These are phyloP conservation scores for Sutorius australiensis DNA, from an alignment of 768 basidiomycete genomes.

Conservation along the genomic window DNA sequence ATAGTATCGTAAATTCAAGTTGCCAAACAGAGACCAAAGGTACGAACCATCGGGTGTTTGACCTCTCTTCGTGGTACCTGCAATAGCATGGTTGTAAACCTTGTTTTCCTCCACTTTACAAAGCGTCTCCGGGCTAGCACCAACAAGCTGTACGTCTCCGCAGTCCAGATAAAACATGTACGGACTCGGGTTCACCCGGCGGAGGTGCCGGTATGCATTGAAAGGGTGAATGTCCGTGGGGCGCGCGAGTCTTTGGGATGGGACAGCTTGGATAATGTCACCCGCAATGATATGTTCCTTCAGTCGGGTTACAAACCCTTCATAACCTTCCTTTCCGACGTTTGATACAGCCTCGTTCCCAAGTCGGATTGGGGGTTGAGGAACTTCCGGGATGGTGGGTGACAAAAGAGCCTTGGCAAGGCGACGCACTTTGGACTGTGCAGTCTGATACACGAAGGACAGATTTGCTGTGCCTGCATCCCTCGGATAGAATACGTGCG, in stretches of 20 bases:
- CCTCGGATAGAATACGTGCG: conserved; percentile 86
- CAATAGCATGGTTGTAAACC: conserved; percentile 97
- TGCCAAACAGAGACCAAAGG: not conserved
- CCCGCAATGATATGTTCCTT: conserved; percentile 95
- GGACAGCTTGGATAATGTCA: conserved; percentile 98
- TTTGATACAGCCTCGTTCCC: conserved; percentile 77
- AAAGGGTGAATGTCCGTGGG: conserved; percentile 91
- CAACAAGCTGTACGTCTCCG: conserved; percentile 91
- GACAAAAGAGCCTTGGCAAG: conserved; percentile 69
- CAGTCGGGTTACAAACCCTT: conserved; percentile 82
- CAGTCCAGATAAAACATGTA: conserved; percentile 99
- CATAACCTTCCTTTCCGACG: conserved; percentile 90
- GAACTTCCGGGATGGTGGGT: conserved; percentile 55
- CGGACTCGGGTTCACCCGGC: conserved; percentile 94
- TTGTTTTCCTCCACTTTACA: conserved; percentile 92
- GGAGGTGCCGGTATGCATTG: conserved; percentile 91
- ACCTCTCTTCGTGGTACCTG: conserved; percentile 89
- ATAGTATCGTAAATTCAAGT: conserved; percentile 8
- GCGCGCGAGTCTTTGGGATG: conserved; percentile 84
- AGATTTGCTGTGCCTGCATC: conserved; percentile 65
- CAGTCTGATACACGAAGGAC: conserved; percentile 83
- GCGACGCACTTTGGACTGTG: conserved; percentile 74
- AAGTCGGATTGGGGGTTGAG: conserved; percentile 59
- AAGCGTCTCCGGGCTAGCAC: conserved; percentile 95
- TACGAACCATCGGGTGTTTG: conserved; percentile 76